Percentiles rank a stretch among this genome's conserved stretches.
phyloP scores from a whole-genome alignment of 768 basidiomycete genomes.

The Boletus rubroflammeus region DNA sequence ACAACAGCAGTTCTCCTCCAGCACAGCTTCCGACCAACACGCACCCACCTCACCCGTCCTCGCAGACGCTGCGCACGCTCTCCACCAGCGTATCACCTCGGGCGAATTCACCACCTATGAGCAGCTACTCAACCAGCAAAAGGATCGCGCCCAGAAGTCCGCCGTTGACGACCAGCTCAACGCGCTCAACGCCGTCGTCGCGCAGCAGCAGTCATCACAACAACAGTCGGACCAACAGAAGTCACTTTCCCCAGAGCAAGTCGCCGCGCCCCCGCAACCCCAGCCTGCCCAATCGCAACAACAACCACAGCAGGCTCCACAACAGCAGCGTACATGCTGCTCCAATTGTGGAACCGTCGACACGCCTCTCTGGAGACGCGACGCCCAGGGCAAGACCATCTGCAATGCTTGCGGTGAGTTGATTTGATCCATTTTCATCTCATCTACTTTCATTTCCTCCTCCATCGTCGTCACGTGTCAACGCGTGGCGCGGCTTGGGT shows the following conservation, averaged over 20 bases:
- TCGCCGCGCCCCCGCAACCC: slow-evolving; percentile 26
- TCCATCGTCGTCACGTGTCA: slow-evolving; percentile 40
- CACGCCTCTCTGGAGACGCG: slow-evolving; percentile 84
- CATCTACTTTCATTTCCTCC: slow-evolving; percentile 34
- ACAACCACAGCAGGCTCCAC: slow-evolving; percentile 29
- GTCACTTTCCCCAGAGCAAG: slow-evolving; percentile 22
- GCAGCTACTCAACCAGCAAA: slow-evolving; percentile 29
- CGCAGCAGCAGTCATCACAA: slow-evolving; percentile 14
- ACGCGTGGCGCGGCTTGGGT: slow-evolving; percentile 30
- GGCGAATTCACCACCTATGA: slow-evolving; percentile 31
- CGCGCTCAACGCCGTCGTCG: slow-evolving; percentile 6
- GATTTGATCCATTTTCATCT: slow-evolving; percentile 29
- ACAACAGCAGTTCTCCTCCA: slow-evolving; percentile 43
- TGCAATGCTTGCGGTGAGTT: slow-evolving; percentile 90
- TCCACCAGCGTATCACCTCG: slow-evolving; percentile 30
- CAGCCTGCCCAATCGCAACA: slow-evolving; percentile 22
- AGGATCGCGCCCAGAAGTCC: slow-evolving; percentile 27
- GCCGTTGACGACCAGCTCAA: slow-evolving; percentile 14
- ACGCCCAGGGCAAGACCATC: slow-evolving; percentile 74
- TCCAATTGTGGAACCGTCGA: slow-evolving; percentile 73
- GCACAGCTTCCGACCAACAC: slow-evolving; percentile 32
- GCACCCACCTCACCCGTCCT: slow-evolving; percentile 19
- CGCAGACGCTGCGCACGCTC: slow-evolving; percentile 21
- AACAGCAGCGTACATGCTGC: slow-evolving; percentile 46
- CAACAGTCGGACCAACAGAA: slow-evolving; percentile 15